Evolutionary conservation across 371 early-diverging fungal genomes (phyloP).

Genomic region (Fennellomyces sp.): DNA sequence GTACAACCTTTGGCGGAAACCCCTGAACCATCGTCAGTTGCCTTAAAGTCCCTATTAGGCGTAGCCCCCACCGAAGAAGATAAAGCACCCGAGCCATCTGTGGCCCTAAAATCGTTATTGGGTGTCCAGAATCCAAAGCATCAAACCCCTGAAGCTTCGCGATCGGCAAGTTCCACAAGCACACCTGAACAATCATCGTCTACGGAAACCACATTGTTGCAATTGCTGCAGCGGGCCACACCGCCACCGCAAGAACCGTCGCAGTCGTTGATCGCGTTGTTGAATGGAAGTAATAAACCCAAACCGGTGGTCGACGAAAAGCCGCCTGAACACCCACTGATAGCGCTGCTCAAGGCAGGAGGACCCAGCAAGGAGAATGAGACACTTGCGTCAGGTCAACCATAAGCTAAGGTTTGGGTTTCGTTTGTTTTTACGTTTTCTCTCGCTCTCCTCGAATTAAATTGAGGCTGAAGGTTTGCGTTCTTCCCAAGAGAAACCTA

Average conservation of each 20-base stretch:
- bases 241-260: too few relatives aligned
- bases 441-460: neutral
- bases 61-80: too few relatives aligned
- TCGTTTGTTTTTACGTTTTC: neutral
- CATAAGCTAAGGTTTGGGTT: too few relatives aligned
- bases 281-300: too few relatives aligned
- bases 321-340: constrained; percentile 7
- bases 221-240: neutral
- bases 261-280: too few relatives aligned
- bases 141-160: neutral
- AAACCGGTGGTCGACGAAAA: too few relatives aligned
- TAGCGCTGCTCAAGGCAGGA: neutral
- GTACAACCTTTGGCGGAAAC: constrained; percentile 6
- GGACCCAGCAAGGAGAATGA: neutral
- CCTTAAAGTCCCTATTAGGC: neutral
- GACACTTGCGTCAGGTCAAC: neutral
- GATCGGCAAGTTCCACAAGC: neutral
- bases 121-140: constrained; percentile 14
- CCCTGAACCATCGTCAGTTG: constrained; percentile 6
- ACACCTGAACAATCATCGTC: neutral
- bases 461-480: too few relatives aligned
- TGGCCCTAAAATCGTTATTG: constrained; percentile 20
- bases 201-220: neutral
- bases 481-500: too few relatives aligned
- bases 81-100: neutral